phyloP scores from a whole-genome alignment of 2,329 filamentous ascomycete genomes.

The Penicillium sp. region DNA sequence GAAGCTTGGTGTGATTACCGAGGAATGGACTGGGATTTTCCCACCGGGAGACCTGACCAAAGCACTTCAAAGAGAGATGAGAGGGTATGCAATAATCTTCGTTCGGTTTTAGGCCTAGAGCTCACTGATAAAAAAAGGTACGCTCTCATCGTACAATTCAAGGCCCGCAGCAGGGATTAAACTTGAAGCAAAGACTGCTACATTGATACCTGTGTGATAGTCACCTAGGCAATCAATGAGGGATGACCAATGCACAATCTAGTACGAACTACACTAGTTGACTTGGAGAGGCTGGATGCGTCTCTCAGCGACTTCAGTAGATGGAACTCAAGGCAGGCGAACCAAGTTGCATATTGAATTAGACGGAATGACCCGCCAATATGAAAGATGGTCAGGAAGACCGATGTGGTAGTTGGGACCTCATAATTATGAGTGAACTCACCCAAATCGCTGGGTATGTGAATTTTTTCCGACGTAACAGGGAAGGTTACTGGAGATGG shows the following conservation, averaged over 20 bases:
- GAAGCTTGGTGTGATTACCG: background rate
- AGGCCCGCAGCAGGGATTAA: background rate
- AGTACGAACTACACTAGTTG: too few relatives aligned
- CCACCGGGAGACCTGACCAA: background rate
- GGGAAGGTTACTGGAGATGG: background rate
- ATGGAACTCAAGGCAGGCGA: background rate
- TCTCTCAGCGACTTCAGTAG: background rate
- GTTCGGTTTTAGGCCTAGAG: background rate
- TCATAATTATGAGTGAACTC: background rate
- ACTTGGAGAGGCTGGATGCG: background rate
- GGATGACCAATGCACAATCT: too few relatives aligned
- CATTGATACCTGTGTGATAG: too few relatives aligned
- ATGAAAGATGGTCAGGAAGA: background rate
- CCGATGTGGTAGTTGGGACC: background rate
- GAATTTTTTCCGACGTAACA: background rate
- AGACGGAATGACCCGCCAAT: background rate
- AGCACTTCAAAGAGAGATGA: background rate
- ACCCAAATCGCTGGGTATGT: background rate
- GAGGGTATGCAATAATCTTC: background rate
- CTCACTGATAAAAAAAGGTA: background rate
- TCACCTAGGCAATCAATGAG: too few relatives aligned
- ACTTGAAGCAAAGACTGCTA: too few relatives aligned
- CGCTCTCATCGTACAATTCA: background rate
- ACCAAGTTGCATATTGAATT: background rate
- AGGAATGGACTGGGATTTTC: background rate